phyloP scores from a whole-genome alignment of 2,329 filamentous ascomycete species.

The Fusarium liriodendri region DNA sequence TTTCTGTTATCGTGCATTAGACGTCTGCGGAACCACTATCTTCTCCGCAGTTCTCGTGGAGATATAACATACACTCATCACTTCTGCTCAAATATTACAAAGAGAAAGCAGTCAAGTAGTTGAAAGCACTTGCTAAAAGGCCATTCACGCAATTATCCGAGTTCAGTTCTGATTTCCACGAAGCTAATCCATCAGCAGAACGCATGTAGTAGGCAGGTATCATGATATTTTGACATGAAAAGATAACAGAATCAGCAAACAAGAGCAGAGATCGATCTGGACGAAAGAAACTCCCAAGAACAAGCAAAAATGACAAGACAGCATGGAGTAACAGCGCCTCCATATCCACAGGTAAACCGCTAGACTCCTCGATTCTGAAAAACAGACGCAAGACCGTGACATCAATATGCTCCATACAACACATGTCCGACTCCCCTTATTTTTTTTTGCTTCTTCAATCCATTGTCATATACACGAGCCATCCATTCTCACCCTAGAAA shows the following conservation, averaged over 20 bases:
- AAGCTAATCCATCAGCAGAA: background rate
- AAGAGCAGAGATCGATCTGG: constrained; percentile 1
- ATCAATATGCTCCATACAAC: constrained; percentile 2
- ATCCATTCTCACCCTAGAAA: background rate
- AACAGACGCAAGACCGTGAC: constrained; percentile 1
- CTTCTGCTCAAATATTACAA: background rate
- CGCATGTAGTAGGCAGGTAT: constrained; percentile 11
- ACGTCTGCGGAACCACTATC: background rate
- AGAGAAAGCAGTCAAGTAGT: background rate
- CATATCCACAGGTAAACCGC: background rate
- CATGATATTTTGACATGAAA: background rate
- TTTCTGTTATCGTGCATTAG: background rate
- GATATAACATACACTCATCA: background rate
- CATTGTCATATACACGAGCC: constrained; percentile 1
- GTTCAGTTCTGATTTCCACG: constrained; percentile 6
- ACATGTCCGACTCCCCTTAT: background rate
- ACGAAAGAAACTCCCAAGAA: constrained; percentile 1
- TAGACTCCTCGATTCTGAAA: constrained; percentile 21
- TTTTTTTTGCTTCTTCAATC: background rate
- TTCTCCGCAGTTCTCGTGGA: background rate
- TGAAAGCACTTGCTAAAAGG: background rate
- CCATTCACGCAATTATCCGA: background rate
- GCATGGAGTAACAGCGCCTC: background rate
- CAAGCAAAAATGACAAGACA: background rate
- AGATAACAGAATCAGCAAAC: constrained; percentile 3